phyloP scores from a whole-genome alignment of 352 stramenopile genomes.

The Thraustochytrium striatum region DNA sequence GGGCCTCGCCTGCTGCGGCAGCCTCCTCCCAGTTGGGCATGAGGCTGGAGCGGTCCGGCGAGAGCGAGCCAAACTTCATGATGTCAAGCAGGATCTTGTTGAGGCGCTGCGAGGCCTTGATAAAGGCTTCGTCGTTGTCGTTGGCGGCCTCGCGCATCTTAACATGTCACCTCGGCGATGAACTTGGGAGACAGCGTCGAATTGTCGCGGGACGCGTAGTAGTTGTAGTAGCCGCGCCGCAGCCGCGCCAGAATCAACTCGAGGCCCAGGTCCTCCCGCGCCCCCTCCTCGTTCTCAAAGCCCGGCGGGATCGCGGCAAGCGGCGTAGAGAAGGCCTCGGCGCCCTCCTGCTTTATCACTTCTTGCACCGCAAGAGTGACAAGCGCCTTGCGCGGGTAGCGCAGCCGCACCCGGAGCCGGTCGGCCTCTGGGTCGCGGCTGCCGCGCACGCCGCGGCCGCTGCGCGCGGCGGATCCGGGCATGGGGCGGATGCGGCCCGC shows the following conservation, averaged over 20 bases:
- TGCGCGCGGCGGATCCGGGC: not conserved
- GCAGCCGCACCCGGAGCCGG: not conserved
- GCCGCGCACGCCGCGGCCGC: not conserved
- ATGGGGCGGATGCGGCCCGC: not conserved
- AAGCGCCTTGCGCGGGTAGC: conserved; percentile 22
- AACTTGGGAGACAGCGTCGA: conserved; percentile 25
- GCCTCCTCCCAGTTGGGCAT: too few relatives aligned
- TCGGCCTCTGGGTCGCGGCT: not conserved
- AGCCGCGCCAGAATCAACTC: not conserved
- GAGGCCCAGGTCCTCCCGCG: not conserved
- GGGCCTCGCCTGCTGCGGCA: too few relatives aligned
- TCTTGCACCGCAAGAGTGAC: not conserved
- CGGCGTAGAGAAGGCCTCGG: conserved; percentile 13
- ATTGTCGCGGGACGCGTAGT: conserved; percentile 28
- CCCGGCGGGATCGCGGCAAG: not conserved
- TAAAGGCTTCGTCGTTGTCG: not conserved
- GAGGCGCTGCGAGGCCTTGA: not conserved
- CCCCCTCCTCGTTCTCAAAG: conserved; percentile 12
- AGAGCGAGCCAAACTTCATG: not conserved
- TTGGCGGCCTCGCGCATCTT: not conserved
- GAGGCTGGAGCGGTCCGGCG: too few relatives aligned
- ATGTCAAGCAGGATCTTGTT: not conserved
- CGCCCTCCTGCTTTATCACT: not conserved
- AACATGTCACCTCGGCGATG: conserved; percentile 1
- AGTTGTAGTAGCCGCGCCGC: not conserved